phyloP scores from a whole-genome alignment of 495 filamentous ascomycete genomes.

The Margaritispora aquatica region DNA sequence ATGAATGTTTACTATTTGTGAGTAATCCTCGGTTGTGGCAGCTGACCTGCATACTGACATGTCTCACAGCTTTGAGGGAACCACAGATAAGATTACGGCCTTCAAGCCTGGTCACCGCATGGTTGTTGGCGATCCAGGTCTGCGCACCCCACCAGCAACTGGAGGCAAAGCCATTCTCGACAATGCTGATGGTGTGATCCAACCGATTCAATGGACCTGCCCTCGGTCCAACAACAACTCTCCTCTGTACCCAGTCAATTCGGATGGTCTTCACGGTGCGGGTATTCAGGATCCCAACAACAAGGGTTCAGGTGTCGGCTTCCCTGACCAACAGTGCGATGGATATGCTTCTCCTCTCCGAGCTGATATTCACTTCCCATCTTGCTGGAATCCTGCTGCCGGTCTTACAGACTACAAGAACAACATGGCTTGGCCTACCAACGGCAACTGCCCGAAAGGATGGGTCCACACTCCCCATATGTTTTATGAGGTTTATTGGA shows the following conservation, averaged over 20 bases:
- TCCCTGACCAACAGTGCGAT: constrained; percentile 55
- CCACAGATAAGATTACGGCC: constrained; percentile 28
- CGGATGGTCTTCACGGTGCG: constrained; percentile 27
- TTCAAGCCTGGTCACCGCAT: constrained; percentile 69
- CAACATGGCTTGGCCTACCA: constrained; percentile 51
- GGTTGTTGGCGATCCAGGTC: constrained; percentile 57
- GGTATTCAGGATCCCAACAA: constrained; percentile 45
- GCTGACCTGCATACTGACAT: constrained; percentile 4
- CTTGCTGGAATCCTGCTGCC: constrained; percentile 76
- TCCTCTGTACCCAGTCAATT: constrained; percentile 20
- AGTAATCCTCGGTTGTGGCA: constrained; percentile 16
- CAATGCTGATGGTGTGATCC: constrained; percentile 14
- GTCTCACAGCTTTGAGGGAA: constrained; percentile 32
- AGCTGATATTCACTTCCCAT: constrained; percentile 83
- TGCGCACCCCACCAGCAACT: constrained; percentile 35
- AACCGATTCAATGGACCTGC: constrained; percentile 47
- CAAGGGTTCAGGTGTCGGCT: constrained; percentile 28
- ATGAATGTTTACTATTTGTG: constrained; percentile 62
- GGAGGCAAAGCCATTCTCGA: constrained; percentile 26
- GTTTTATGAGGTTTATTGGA: constrained; percentile 59
- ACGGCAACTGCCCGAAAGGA: constrained; percentile 45
- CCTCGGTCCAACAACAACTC: constrained; percentile 27
- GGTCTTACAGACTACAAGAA: constrained; percentile 54
- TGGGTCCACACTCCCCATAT: constrained; percentile 41
- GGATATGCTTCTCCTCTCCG: constrained; percentile 47